These are phyloP conservation scores for Boletus semigastroideus DNA, from an alignment of 1,284 basidiomycete species.

Conservation along the genomic window DNA sequence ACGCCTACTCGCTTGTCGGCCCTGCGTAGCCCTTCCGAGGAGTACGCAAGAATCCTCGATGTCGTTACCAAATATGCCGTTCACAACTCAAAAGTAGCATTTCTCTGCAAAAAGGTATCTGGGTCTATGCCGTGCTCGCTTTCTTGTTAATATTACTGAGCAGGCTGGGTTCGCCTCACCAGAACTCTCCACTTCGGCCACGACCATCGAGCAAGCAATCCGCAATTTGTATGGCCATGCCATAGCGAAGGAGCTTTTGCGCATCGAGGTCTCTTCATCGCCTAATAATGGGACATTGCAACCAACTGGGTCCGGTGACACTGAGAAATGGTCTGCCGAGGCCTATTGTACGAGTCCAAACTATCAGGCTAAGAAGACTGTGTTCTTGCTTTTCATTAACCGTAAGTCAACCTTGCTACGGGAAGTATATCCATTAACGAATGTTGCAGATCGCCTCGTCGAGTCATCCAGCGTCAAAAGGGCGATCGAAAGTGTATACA, in stretches of 20 bases:
- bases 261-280: slow-evolving; percentile 45
- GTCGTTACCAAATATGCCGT: slow-evolving; percentile 94
- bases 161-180: slow-evolving; percentile 72
- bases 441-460: slow-evolving; percentile 79
- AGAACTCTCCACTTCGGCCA: slow-evolving; percentile 82
- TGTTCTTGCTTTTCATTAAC: slow-evolving; percentile 96
- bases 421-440: not conserved
- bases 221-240: slow-evolving; percentile 79
- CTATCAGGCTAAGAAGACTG: slow-evolving; percentile 84
- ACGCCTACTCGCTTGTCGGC: slow-evolving; percentile 87
- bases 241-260: slow-evolving; percentile 80
- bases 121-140: not conserved
- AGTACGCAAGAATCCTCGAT: slow-evolving; percentile 90
- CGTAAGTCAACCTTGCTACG: slow-evolving; percentile 54
- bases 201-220: slow-evolving; percentile 73
- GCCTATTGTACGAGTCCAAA: slow-evolving; percentile 87
- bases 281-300: slow-evolving; percentile 10
- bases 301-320: slow-evolving; percentile 26
- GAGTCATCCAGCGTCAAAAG: slow-evolving; percentile 88
- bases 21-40: slow-evolving; percentile 84
- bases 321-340: slow-evolving; percentile 65
- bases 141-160: not conserved
- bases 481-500: slow-evolving; percentile 87
- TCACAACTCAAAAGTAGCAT: slow-evolving; percentile 87
- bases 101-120: slow-evolving; percentile 86